Evolutionary conservation across 176 grass and related monocot species (phyloP).

Genomic region (Phyllostachys edulis): DNA sequence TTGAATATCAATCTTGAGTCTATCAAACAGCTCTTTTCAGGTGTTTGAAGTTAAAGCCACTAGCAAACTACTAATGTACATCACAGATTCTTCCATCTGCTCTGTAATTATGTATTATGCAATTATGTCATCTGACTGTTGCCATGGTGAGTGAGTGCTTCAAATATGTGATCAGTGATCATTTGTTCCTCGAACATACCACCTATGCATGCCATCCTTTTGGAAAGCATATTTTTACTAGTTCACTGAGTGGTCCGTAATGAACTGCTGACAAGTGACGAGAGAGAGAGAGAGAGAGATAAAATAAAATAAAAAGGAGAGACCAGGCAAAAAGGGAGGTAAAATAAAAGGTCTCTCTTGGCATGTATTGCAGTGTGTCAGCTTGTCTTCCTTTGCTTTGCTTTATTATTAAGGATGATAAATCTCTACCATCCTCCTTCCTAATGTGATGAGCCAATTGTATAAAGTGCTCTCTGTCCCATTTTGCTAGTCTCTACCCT

Average conservation of each 20-base stretch:
- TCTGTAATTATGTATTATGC: background rate
- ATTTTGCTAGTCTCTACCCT: background rate
- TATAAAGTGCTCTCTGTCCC: background rate
- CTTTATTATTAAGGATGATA: background rate
- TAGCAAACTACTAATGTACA: background rate
- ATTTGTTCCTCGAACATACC: background rate
- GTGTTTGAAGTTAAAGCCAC: background rate
- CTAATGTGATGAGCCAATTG: background rate
- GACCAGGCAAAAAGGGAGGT: too few species aligned
- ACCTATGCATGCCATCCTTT: background rate
- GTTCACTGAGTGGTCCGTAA: background rate
- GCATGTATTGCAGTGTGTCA: background rate
- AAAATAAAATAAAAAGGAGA: too few species aligned
- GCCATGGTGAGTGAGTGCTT: background rate
- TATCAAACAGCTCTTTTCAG: background rate
- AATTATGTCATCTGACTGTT: background rate
- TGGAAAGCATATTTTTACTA: background rate
- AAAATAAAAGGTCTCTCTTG: background rate
- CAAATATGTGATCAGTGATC: background rate
- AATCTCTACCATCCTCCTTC: background rate
- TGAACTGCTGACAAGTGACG: background rate
- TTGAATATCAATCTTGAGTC: constrained; percentile 15
- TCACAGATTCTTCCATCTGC: background rate
- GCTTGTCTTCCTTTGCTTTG: background rate
- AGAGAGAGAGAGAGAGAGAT: background rate